Conservation (phyloP, 805 yeast species). For the Tetrapisispora nanseiensis region DNA sequence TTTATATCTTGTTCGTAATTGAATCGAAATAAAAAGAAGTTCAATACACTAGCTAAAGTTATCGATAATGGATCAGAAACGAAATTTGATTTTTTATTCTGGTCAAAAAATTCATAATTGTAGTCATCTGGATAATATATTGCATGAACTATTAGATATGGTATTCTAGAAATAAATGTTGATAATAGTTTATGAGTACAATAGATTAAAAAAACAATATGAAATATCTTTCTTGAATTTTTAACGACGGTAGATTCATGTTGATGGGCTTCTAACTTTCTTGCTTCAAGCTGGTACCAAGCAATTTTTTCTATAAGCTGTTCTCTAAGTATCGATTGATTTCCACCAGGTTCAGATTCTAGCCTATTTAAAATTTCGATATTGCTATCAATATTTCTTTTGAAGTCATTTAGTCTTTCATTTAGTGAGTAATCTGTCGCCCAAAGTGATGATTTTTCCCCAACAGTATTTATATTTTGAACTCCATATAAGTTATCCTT, state of each 20-base stretch:
- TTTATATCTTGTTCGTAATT: slow-evolving; percentile 30
- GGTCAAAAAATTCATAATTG: slow-evolving; percentile 12
- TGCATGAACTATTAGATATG: slow-evolving; percentile 17
- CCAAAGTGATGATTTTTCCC: slow-evolving; percentile 18
- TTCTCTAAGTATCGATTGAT: slow-evolving; percentile 7
- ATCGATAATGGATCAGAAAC: slow-evolving; percentile 32
- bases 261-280: slow-evolving; percentile 12
- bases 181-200: slow-evolving; percentile 31
- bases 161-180: slow-evolving; percentile 23
- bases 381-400: slow-evolving; percentile 13
- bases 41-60: slow-evolving; percentile 29
- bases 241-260: slow-evolving; percentile 11
- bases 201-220: slow-evolving; percentile 25
- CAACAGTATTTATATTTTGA: slow-evolving; percentile 6
- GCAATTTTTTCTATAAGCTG: slow-evolving; percentile 21
- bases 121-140: slow-evolving; percentile 14
- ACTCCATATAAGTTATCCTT: slow-evolving; percentile 3
- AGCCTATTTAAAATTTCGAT: slow-evolving; percentile 10
- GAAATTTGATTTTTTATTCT: slow-evolving; percentile 7
- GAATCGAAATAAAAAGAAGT: slow-evolving; percentile 25
- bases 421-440: slow-evolving; percentile 13
- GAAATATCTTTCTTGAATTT: slow-evolving; percentile 13
- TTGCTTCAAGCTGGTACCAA: slow-evolving; percentile 20
- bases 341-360: slow-evolving; percentile 11
- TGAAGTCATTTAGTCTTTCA: slow-evolving; percentile 14